Conservation (phyloP, 192 early-diverging fungal species). For the Coemansia sp. region DNA sequence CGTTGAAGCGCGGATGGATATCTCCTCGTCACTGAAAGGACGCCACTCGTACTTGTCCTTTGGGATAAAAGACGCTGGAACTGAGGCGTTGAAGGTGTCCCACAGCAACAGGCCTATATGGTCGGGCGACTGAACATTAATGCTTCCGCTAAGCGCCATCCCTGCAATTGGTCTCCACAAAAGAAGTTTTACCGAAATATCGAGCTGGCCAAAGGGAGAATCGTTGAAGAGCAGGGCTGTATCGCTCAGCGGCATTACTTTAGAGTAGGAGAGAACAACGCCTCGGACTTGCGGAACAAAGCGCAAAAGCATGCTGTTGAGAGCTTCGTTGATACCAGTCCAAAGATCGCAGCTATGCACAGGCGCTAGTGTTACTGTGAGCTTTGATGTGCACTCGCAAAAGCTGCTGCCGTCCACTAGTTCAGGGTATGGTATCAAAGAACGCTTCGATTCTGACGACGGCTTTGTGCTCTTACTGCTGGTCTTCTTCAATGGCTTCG, state of each 20-base stretch:
- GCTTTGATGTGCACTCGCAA: conserved; percentile 32
- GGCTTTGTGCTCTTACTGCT: conserved; percentile 14
- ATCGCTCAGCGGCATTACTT: conserved; percentile 61
- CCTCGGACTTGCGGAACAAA: conserved; percentile 86
- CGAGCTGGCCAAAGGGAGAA: conserved; percentile 81
- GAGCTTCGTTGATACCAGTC: conserved; percentile 48
- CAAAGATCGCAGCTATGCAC: conserved; percentile 37
- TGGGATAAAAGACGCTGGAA: conserved; percentile 80
- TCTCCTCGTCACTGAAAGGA: conserved; percentile 53
- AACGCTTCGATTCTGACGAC: not conserved
- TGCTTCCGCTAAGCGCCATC: conserved; percentile 46
- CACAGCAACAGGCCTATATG: conserved; percentile 93
- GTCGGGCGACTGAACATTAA: conserved; percentile 92
- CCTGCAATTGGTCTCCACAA: conserved; percentile 80
- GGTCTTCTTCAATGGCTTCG: conserved; percentile 23
- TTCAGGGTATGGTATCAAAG: conserved; percentile 35
- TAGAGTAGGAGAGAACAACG: conserved; percentile 79
- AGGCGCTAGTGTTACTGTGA: conserved; percentile 50
- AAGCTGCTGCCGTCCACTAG: conserved; percentile 37
- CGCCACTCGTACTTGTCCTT: conserved; percentile 73
- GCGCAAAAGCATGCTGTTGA: conserved; percentile 60
- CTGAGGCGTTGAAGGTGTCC: conserved; percentile 95
- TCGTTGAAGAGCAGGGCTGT: conserved; percentile 76
- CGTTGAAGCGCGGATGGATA: conserved; percentile 17
- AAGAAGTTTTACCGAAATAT: conserved; percentile 66